These are phyloP conservation scores for Tremella mesenterica DNA, from an alignment of 768 basidiomycete species.

Conservation along the genomic window DNA sequence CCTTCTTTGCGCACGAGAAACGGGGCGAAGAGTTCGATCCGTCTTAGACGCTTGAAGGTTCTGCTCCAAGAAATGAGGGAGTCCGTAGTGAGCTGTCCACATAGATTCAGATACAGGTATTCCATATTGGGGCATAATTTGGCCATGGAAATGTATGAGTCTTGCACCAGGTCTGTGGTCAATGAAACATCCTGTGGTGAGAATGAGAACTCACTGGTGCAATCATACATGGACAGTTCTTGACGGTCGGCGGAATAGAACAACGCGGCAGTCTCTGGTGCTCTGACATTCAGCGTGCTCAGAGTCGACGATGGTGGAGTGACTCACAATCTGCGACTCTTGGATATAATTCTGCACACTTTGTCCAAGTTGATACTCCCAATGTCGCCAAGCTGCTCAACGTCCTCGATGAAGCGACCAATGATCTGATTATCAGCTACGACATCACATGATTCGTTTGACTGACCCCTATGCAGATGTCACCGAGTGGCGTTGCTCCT, in stretches of 20 bases:
- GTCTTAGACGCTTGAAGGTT: slow-evolving; percentile 58
- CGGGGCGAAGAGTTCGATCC: slow-evolving; percentile 74
- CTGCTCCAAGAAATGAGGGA: slow-evolving; percentile 50
- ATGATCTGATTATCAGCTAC: slow-evolving; percentile 55
- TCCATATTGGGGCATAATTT: slow-evolving; percentile 77
- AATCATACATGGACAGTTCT: slow-evolving; percentile 70
- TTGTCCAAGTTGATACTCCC: slow-evolving; percentile 74
- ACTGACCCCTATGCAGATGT: slow-evolving; percentile 67
- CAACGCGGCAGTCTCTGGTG: slow-evolving; percentile 64
- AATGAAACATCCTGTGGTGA: background rate
- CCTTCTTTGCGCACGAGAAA: slow-evolving; percentile 55
- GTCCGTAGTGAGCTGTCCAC: slow-evolving; percentile 62
- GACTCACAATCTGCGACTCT: slow-evolving; percentile 70
- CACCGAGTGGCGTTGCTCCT: slow-evolving; percentile 61
- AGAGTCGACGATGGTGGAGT: background rate
- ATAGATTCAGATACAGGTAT: slow-evolving; percentile 69
- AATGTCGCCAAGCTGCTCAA: slow-evolving; percentile 66
- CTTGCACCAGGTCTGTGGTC: slow-evolving; percentile 56
- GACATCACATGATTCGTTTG: background rate
- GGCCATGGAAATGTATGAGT: slow-evolving; percentile 62
- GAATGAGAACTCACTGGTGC: slow-evolving; percentile 61
- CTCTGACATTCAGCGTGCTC: slow-evolving; percentile 49
- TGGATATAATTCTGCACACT: slow-evolving; percentile 71
- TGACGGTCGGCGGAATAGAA: slow-evolving; percentile 71
- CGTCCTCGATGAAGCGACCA: slow-evolving; percentile 74